These are phyloP conservation scores for Russula earlei DNA, from an alignment of 768 basidiomycete species.

Conservation along the genomic window DNA sequence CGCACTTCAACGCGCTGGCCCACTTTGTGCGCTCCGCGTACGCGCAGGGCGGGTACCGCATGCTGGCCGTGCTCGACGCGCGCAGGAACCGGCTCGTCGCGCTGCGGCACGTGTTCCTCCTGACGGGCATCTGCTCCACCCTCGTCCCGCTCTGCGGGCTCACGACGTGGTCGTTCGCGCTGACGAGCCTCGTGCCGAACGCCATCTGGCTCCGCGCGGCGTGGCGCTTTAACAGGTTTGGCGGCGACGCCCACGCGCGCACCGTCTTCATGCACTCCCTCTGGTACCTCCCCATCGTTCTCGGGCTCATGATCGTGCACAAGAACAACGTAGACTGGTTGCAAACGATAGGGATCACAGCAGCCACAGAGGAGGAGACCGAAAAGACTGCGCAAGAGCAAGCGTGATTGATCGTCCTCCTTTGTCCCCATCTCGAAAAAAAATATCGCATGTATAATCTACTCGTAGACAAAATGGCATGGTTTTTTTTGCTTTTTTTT, in stretches of 20 bases:
- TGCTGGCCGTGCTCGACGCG: constrained; percentile 80
- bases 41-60: constrained; percentile 86
- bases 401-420: background rate
- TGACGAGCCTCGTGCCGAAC: constrained; percentile 72
- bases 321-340: constrained; percentile 80
- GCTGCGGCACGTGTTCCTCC: constrained; percentile 69
- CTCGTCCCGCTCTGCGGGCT: constrained; percentile 83
- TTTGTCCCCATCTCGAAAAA: no score
- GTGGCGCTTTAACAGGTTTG: constrained; percentile 61
- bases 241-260: constrained; percentile 71
- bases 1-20: constrained; percentile 93
- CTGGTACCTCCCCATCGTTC: constrained; percentile 84
- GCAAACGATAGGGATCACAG: constrained; percentile 42
- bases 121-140: constrained; percentile 69
- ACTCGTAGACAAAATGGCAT: background rate
- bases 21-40: constrained; percentile 81
- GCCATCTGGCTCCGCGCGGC: constrained; percentile 57
- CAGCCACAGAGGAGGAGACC: constrained; percentile 3
- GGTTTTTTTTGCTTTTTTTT: no score
- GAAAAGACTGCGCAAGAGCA: background rate
- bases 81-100: constrained; percentile 75
- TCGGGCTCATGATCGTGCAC: constrained; percentile 92
- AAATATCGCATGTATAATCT: no score
- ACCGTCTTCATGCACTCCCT: constrained; percentile 70
- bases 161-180: constrained; percentile 84